Percentiles rank a stretch among this genome's conserved stretches.
phyloP scores from a whole-genome alignment of 2,329 filamentous ascomycete species.

The Scytalidium sp. region DNA sequence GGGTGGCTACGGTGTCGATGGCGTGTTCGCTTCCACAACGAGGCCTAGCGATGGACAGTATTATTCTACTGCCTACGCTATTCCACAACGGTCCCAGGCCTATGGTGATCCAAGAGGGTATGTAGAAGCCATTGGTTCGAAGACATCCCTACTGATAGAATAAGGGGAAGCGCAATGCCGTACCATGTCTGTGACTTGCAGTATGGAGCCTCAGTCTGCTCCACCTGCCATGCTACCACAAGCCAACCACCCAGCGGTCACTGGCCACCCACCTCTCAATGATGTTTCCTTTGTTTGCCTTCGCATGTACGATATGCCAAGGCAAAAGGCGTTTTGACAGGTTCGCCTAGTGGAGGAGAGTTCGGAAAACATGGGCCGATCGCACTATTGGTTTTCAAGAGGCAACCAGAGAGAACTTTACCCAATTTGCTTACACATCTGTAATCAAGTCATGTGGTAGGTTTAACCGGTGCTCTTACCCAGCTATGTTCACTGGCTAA shows the following conservation, averaged over 20 bases:
- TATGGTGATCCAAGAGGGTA: neutral
- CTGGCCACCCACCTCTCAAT: neutral
- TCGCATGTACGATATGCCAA: no score
- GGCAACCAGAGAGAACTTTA: no score
- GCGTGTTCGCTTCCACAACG: neutral
- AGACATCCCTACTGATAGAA: neutral
- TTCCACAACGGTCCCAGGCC: neutral
- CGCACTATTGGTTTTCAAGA: no score
- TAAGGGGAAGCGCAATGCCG: neutral
- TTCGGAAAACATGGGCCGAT: no score
- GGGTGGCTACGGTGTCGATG: neutral
- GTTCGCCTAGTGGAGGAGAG: no score
- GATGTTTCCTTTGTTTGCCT: neutral
- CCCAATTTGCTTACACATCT: no score
- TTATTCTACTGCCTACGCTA: neutral
- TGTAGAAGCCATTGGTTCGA: no score
- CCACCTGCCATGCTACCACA: neutral
- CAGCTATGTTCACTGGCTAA: no score
- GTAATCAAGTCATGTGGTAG: no score
- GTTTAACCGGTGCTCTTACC: no score
- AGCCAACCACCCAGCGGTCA: neutral
- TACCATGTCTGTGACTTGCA: neutral
- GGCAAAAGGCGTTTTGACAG: no score
- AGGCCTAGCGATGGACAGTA: neutral
- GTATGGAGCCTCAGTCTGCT: neutral